Percentiles rank a stretch among this genome's conserved stretches.
Evolutionary conservation across 2,329 filamentous ascomycete genomes (phyloP).

Genomic region (Hymenoscyphus occultus): DNA sequence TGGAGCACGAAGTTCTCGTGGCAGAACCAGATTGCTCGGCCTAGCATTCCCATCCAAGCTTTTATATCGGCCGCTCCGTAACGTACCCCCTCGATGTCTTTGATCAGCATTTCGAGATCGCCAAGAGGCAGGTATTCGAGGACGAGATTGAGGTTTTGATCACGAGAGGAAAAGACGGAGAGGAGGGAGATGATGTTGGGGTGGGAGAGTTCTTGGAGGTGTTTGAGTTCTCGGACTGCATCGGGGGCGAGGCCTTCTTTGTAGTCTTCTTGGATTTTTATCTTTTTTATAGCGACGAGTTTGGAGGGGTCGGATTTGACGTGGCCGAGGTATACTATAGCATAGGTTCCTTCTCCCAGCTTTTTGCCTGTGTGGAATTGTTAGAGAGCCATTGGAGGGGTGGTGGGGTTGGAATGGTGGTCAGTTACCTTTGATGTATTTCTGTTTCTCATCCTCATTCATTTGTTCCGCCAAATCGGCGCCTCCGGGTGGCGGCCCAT

Average conservation of each 20-base stretch:
- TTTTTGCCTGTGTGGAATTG: slow-evolving; percentile 63
- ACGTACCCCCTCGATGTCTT: slow-evolving; percentile 71
- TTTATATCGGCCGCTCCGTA: slow-evolving; percentile 93
- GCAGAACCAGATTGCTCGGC: slow-evolving; percentile 90
- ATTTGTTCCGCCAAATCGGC: slow-evolving; percentile 72
- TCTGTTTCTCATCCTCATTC: slow-evolving; percentile 77
- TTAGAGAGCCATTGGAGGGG: slow-evolving; percentile 10
- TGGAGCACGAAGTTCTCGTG: slow-evolving; percentile 93
- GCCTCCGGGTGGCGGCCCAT: slow-evolving; percentile 23
- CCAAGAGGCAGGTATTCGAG: slow-evolving; percentile 92
- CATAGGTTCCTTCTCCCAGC: slow-evolving; percentile 95
- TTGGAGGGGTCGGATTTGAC: slow-evolving; percentile 67
- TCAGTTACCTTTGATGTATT: slow-evolving; percentile 76
- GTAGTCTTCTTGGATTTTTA: slow-evolving; percentile 82
- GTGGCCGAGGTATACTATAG: slow-evolving; percentile 88
- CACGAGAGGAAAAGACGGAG: slow-evolving; percentile 91
- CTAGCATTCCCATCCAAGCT: slow-evolving; percentile 98
- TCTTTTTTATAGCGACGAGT: slow-evolving; percentile 89
- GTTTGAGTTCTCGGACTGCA: slow-evolving; percentile 92
- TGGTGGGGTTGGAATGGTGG: slow-evolving; percentile 10
- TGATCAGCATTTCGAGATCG: slow-evolving; percentile 91
- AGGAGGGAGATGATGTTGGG: slow-evolving; percentile 93
- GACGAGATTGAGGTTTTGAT: slow-evolving; percentile 94
- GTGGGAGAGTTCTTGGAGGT: slow-evolving; percentile 89
- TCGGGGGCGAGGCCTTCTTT: slow-evolving; percentile 91